Evolutionary conservation across 2,329 filamentous ascomycete species (phyloP).

Genomic region (Leptosphaerulina australis): DNA sequence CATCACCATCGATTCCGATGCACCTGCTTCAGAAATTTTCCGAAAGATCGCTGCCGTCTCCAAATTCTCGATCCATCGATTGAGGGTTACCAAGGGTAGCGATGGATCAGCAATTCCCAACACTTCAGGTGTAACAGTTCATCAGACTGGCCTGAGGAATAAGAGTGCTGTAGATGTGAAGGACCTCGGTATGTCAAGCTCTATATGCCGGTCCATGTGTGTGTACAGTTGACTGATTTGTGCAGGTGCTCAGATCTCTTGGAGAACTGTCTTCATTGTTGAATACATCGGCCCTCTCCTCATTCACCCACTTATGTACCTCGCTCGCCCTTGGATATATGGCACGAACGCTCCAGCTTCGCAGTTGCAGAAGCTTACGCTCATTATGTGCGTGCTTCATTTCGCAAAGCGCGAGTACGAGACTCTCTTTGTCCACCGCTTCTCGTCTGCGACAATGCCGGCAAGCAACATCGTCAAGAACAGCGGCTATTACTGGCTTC

Average conservation of each 20-base stretch:
- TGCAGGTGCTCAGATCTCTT: constrained; percentile 83
- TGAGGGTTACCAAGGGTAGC: constrained; percentile 68
- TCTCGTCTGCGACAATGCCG: constrained; percentile 95
- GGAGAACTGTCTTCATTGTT: constrained; percentile 92
- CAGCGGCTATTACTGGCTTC: constrained; percentile 89
- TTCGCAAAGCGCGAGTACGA: constrained; percentile 96
- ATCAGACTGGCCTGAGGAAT: constrained; percentile 62
- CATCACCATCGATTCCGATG: constrained; percentile 58
- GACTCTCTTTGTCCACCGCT: constrained; percentile 92
- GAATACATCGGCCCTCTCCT: constrained; percentile 93
- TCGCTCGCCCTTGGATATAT: constrained; percentile 75
- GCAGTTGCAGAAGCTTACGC: constrained; percentile 73
- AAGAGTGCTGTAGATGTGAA: constrained; percentile 79
- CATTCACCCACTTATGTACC: constrained; percentile 77
- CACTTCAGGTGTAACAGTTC: constrained; percentile 57
- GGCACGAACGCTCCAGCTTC: constrained; percentile 61
- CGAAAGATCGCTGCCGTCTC: constrained; percentile 60
- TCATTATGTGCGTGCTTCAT: constrained; percentile 77
- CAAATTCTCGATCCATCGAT: constrained; percentile 62
- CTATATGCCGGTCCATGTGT: not conserved
- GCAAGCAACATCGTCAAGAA: constrained; percentile 91
- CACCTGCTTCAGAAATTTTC: constrained; percentile 63
- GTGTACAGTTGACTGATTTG: constrained; percentile 9
- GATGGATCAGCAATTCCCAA: constrained; percentile 66
- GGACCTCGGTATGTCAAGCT: constrained; percentile 72